Evolutionary conservation across 1,284 basidiomycete species (phyloP), one percentile per base, ranked within the genome.

Genomic region (Uromyces viciae-fabae): DNA sequence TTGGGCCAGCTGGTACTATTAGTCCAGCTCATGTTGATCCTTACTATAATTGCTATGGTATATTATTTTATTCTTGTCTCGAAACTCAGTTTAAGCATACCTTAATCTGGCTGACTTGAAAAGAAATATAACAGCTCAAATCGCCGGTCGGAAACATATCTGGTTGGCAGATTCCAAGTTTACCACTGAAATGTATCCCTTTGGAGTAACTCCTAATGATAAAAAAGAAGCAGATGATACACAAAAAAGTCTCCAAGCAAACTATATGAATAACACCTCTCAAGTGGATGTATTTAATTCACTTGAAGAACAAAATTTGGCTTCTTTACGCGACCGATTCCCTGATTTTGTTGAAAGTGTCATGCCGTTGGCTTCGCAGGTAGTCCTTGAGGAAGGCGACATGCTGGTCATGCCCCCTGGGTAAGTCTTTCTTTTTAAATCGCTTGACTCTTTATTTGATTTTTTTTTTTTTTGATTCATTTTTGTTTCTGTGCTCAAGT

Each of bases 1-100:
- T 98, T 0, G 96, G 96, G 0, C 93, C 93, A 0, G 88, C 87
- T 79, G 90, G 90, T 22, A 91, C 93, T 0, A 85, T 92, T 68
- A 94, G 92, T 11, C 95, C 95, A 3, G 93, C 96, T 1, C 96
- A 99, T 86, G 94, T 91, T n/a, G 96, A 99, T 85, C 95, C 95
- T 0, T 97, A 91, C 87, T 94, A 90, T 87, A 99, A 99, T 85
- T 90, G 92, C 83, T 98, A 93, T 86, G 90, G 94, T 72, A 66
- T 52, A 5, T 40, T 33, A 33, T 58, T 38, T 38, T 4, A 3
- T 31, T 31, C 25, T 60, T 31, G 15, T 36, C 5, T n/a, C 19
- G 7, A 56, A 56, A 56, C 22, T 22, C 8, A n/a, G 54, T n/a
- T 56, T 56, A 28, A 56, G 38, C n/a, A n/a, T n/a, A n/a, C n/a